Evolutionary conservation across 345 rosid genomes (phyloP), one percentile per base, ranked within the genome.

Genomic region (Brassica rapa): DNA sequence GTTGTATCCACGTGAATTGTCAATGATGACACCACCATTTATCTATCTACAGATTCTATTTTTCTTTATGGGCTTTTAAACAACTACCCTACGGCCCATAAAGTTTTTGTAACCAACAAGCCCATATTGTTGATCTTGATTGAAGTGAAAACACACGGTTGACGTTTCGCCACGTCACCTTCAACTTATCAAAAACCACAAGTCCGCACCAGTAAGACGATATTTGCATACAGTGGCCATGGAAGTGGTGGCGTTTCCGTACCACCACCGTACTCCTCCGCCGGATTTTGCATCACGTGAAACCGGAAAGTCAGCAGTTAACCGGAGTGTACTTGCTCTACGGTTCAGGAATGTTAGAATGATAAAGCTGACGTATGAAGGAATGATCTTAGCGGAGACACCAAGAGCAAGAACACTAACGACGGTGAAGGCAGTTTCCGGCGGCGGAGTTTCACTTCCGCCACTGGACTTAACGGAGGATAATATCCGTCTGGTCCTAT

Each of bases 381-480:
- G 76, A 80, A 59, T 33, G 3, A 24, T 71, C 6, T 30, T 69
- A 43, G 0, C 77, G 19, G 53, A 57, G 64, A 75, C 46, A 23
- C 33, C 71, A 29, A 71, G 33, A 66, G 30, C 77, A 72, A 53
- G 73, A 72, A 24, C 74, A 73, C 19, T 68, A 69, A 62, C 77
- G 67, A 53, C 68, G 21, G 69, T 39, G 24, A 30, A 62, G 69
- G 87, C 85, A 37, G 85, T 89, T 24, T 82, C 89, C 8, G 79
- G 77, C 15, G 83, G 79, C 12, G 92, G 96, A 82, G 82, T 74
- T 67, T 85, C 92, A 6, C 83, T 77, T 56, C 92, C 90, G 7
- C 94, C 91, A 2, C 83, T 94, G 55, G 98, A 94, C 80, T 85
- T 94, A 80, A 92, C 97, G 0, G 97, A 94, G 85, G 97, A 91